These are phyloP conservation scores for Aspergillus sp. DNA, from an alignment of 2,329 filamentous ascomycete species.

Conservation along the genomic window DNA sequence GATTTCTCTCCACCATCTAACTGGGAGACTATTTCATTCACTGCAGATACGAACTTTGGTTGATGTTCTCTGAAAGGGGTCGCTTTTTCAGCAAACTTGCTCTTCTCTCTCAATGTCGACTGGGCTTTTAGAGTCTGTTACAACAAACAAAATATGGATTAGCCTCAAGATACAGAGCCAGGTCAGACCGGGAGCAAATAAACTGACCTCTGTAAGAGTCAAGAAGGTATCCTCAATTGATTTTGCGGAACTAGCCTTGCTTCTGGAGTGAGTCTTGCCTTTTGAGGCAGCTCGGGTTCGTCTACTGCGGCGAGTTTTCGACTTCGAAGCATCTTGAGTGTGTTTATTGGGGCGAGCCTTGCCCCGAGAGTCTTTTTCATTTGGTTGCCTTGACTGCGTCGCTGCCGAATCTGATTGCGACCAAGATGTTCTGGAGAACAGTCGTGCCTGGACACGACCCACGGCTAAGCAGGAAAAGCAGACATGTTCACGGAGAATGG, in stretches of 20 bases:
- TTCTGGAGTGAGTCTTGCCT: background rate
- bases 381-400: background rate
- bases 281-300: background rate
- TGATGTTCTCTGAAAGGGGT: background rate
- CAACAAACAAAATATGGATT: background rate
- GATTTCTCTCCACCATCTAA: slow-evolving; percentile 9
- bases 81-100: background rate
- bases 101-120: background rate
- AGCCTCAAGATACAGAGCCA: background rate
- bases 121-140: background rate
- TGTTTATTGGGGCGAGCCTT: background rate
- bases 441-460: slow-evolving; percentile 29
- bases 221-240: slow-evolving; percentile 7
- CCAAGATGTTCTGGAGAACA: slow-evolving; percentile 31
- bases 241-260: background rate
- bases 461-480: slow-evolving; percentile 40
- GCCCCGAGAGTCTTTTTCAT: background rate
- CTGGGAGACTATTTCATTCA: background rate
- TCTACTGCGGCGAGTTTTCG: background rate
- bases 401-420: slow-evolving; percentile 12
- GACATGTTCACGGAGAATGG: slow-evolving; percentile 37
- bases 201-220: slow-evolving; percentile 13
- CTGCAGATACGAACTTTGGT: background rate
- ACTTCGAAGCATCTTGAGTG: background rate
- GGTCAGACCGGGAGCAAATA: background rate